Evolutionary conservation across 2,329 filamentous ascomycete species (phyloP).

Genomic region (Alternaria sp.): DNA sequence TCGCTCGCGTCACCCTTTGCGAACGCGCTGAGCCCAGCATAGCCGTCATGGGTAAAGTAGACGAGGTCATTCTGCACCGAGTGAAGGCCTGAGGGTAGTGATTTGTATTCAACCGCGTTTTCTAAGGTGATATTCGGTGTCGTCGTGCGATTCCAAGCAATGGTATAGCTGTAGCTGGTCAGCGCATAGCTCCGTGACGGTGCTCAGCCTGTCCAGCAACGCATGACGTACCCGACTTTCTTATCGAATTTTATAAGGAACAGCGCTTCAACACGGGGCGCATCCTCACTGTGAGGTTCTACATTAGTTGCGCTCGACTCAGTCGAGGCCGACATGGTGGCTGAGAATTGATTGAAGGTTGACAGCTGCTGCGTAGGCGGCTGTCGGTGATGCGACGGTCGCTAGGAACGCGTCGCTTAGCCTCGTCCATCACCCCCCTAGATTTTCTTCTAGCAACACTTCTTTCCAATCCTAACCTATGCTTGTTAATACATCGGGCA

Average conservation of each 20-base stretch:
- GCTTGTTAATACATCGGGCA: not conserved
- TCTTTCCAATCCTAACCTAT: not conserved
- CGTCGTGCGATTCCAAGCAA: constrained; percentile 82
- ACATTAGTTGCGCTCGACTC: constrained; percentile 44
- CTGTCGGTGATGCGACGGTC: constrained; percentile 13
- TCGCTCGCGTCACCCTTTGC: constrained; percentile 82
- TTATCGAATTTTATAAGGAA: constrained; percentile 93
- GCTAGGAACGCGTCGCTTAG: constrained; percentile 16
- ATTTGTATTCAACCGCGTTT: constrained; percentile 94
- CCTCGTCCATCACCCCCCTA: not conserved
- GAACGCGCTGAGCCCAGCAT: constrained; percentile 92
- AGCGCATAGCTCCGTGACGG: constrained; percentile 14
- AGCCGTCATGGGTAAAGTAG: constrained; percentile 88
- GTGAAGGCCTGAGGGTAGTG: constrained; percentile 90
- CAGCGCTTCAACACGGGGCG: constrained; percentile 67
- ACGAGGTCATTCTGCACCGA: constrained; percentile 84
- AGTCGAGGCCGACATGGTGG: constrained; percentile 23
- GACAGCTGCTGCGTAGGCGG: constrained; percentile 5
- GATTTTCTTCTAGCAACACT: not conserved
- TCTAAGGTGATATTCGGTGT: constrained; percentile 76
- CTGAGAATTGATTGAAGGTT: constrained; percentile 7
- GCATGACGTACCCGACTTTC: constrained; percentile 75
- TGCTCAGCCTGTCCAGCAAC: constrained; percentile 4
- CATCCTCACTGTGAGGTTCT: constrained; percentile 31
- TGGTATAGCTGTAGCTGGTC: constrained; percentile 68